Conservation (phyloP, 2,329 filamentous ascomycete genomes). For the Verticillium tricorpus region DNA sequence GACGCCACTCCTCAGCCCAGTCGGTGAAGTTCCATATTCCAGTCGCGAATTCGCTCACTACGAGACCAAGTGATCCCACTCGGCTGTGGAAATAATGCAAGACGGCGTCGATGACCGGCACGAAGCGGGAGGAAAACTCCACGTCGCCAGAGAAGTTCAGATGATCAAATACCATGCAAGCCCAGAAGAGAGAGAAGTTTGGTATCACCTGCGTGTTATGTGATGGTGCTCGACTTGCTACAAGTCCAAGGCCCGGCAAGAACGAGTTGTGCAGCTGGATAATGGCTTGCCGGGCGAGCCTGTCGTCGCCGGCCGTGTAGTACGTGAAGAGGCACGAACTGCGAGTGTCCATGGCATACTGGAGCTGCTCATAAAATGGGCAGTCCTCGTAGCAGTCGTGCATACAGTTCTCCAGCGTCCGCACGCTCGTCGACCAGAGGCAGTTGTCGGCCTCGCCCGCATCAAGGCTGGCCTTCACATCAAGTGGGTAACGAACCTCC, state of each 20-base stretch:
- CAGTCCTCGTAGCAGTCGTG: constrained; percentile 27
- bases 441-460: not conserved
- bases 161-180: constrained; percentile 29
- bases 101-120: constrained; percentile 26
- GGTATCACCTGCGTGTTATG: constrained; percentile 29
- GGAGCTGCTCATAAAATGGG: constrained; percentile 28
- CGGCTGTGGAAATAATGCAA: constrained; percentile 22
- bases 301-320: constrained; percentile 22
- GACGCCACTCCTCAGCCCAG: constrained; percentile 22
- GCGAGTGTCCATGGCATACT: constrained; percentile 20
- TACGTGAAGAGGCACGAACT: constrained; percentile 24
- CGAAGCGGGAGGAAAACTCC: constrained; percentile 20
- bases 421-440: constrained; percentile 19
- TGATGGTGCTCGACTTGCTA: constrained; percentile 28
- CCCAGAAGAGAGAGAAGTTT: constrained; percentile 31
- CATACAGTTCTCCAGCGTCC: constrained; percentile 20
- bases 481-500: constrained; percentile 9
- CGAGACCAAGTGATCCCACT: constrained; percentile 11
- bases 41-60: constrained; percentile 14
- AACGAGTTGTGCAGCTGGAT: constrained; percentile 18
- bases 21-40: constrained; percentile 31
- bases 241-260: constrained; percentile 21
- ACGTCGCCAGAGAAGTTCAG: constrained; percentile 28
- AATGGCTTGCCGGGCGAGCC: constrained; percentile 24
- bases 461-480: constrained; percentile 5